Base-by-base conservation (phyloP, 768 basidiomycete species). In the Exidia glandulosa region DNA sequence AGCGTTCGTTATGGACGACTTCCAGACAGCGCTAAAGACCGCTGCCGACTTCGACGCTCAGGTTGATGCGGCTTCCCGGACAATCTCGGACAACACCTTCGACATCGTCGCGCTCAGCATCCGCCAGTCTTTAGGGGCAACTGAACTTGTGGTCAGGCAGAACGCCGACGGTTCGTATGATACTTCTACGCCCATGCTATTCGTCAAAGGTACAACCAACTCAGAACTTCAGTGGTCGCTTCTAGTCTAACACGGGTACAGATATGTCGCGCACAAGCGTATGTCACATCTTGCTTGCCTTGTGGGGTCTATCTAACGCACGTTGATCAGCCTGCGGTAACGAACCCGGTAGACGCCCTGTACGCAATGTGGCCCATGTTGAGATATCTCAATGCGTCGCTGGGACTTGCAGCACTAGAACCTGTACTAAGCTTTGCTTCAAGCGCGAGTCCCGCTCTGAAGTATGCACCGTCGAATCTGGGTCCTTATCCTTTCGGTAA, bases 51-150 rank as follows among this genome's bases (percentile, higher is more conserved):
- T 73, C 32, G 73, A 74, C 58, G 62, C 67, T n/a, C 67, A 71
- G 56, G 66, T 74, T 4, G 59, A 67, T n/a, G 34, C 60, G 14
- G 73, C 73, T 57, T 68, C 73, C 1, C 59, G 59, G 2, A 63
- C 58, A 36, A 70, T 72, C 57, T 73, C 72, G 5, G 33, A 63
- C 3, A 67, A 69, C 60, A 73, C 73, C 59, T 70, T 66, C 3
- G 62, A 65, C 6, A 62, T 73, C 59, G 71, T 69, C 3, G 69
- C 68, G 13, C 3, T 73, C 73, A 1, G 63, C 73, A 9, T 62
- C n/a, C n/a, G 73, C 12, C 72, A 74, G 59, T 68, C 67, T 5
- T 68, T 74, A 34, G 73, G 70, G 9, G 70, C 71, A 3, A 70
- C 66, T 16, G 73, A 74, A 58, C 63, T 72, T n/a, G 57, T 72